phyloP scores from a whole-genome alignment of 2,329 filamentous ascomycete species.

The Penicillium sp. region DNA sequence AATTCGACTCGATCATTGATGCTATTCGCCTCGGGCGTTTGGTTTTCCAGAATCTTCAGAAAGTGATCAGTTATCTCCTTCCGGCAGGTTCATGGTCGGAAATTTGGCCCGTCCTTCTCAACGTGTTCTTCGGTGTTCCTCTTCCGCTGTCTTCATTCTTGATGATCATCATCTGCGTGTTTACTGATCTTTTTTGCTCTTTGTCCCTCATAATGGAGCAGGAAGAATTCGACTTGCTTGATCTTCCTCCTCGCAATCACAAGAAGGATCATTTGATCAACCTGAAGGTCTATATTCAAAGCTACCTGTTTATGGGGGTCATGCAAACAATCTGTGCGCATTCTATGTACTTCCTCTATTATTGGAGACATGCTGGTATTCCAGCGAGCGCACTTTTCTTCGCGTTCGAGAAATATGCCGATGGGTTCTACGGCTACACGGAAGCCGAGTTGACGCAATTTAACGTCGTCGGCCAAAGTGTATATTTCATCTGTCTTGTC shows the following conservation, averaged over 20 bases:
- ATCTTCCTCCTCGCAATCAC: slow-evolving; percentile 52
- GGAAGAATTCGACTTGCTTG: slow-evolving; percentile 56
- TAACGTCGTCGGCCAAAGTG: slow-evolving; percentile 52
- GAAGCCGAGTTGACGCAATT: slow-evolving; percentile 48
- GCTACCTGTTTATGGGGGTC: slow-evolving; percentile 55
- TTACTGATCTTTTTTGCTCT: slow-evolving; percentile 56
- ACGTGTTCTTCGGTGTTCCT: slow-evolving; percentile 58
- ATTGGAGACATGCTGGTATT: slow-evolving; percentile 51
- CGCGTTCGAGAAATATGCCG: slow-evolving; percentile 50
- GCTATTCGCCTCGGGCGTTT: slow-evolving; percentile 34
- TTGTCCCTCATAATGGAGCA: slow-evolving; percentile 57
- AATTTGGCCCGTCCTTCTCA: slow-evolving; percentile 59
- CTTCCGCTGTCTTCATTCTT: slow-evolving; percentile 54
- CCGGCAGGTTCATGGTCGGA: slow-evolving; percentile 58
- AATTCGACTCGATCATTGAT: slow-evolving; percentile 36
- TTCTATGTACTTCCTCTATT: slow-evolving; percentile 57
- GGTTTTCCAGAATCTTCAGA: slow-evolving; percentile 39
- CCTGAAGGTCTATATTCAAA: slow-evolving; percentile 52
- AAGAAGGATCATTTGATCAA: slow-evolving; percentile 56
- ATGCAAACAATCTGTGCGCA: slow-evolving; percentile 54
- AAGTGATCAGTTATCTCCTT: slow-evolving; percentile 46
- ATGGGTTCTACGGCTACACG: slow-evolving; percentile 53
- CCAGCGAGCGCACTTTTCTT: slow-evolving; percentile 52
- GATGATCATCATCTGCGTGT: slow-evolving; percentile 61
- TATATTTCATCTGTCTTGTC: slow-evolving; percentile 58